Conservation (phyloP, 73 alveolate species). For the Paramecium octaurelia region DNA sequence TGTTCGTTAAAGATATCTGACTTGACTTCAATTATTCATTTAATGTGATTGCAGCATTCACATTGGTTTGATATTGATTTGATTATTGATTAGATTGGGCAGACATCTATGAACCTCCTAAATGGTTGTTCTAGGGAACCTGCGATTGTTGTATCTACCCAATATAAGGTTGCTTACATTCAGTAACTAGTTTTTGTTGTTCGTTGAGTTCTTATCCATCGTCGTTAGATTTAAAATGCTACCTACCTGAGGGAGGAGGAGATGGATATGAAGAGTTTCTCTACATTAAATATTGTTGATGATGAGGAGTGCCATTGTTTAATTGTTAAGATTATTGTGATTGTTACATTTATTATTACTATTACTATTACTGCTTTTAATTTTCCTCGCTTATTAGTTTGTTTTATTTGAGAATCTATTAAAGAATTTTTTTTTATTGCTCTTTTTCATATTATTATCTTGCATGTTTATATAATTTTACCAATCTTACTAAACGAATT, state of each 20-base stretch:
- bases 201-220: not conserved
- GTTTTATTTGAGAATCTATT: not conserved
- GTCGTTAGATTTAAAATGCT: not conserved
- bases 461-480: slow-evolving; percentile 68
- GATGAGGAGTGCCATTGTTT: not conserved
- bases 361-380: not conserved
- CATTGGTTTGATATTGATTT: not conserved
- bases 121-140: not conserved
- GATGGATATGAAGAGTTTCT: not conserved
- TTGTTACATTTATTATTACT: not conserved
- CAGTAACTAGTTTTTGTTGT: not conserved
- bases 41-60: not conserved
- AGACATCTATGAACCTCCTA: not conserved
- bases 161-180: not conserved
- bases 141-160: not conserved
- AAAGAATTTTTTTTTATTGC: not conserved
- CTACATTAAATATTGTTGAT: not conserved
- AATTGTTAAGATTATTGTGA: not conserved
- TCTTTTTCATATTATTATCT: slow-evolving; percentile 18
- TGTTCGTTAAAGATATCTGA: not conserved
- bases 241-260: not conserved
- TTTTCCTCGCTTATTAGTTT: not conserved
- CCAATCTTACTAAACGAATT: slow-evolving; percentile 68
- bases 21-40: not conserved
- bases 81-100: not conserved